Evolutionary conservation across 2,329 filamentous ascomycete species (phyloP), one percentile per base, ranked within the genome.

Genomic region (Botrytis tulipae): DNA sequence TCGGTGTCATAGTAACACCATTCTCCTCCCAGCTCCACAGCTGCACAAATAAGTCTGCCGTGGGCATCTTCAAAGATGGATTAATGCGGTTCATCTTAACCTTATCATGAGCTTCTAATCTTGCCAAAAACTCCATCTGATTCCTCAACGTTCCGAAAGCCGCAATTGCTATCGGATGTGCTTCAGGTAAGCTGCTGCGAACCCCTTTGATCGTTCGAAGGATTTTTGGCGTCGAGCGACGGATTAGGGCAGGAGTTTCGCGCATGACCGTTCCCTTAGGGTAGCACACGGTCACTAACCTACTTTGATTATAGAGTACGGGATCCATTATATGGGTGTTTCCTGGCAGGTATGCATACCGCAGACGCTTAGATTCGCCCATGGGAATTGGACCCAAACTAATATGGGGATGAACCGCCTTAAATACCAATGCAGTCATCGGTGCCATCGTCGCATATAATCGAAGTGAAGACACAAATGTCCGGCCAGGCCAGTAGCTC

Each of bases 401-500:
- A 5, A 66, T 46, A 10, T 66, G 42, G 7, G 62, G 42, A n/a
- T 66, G 62, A 35, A 66, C 62, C 29, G 62, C 62, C 20, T 66
- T 66, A 3, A 66, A 66, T 14, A 48, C 12, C 18, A 66, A 35
- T 10, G 62, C 42, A 22, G 62, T 66, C 62, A 66, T 66, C 22
- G 42, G 62, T 4, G 42, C 62, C 62, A 48, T 66, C 5, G 42
- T 48, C 12, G 62, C 62, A 48, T 66, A 66, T 25, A 66, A 32
- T 1, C 62, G 62, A 4, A 66, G 62, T 7, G 42, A 66, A 25
- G 42, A 48, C 1, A 66, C 32, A 25, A 66, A 66, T 20, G 62
- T 66, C 2, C 62, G 62, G 7, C 62, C 62, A 48, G 62, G 62
- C 62, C 62, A 66, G 42, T 66, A 66, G n/a, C 62, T 42, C 25